phyloP scores from a whole-genome alignment of 2,329 filamentous ascomycete genomes.

The Apiospora koreana region DNA sequence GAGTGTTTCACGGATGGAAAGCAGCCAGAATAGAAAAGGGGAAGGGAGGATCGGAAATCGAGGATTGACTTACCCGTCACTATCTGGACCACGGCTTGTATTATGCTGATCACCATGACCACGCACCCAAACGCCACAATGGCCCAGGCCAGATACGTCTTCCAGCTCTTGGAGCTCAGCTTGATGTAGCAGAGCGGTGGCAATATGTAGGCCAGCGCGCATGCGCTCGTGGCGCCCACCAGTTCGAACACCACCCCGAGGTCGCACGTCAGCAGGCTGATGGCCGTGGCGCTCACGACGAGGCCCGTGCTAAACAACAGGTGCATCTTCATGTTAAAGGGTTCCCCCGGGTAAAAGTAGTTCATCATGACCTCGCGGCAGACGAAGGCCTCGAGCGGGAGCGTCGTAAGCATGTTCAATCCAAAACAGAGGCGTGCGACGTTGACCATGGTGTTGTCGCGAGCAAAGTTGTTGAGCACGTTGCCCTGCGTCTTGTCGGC shows the following conservation, averaged over 20 bases:
- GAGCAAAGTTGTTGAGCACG: conserved; percentile 95
- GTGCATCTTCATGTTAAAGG: conserved; percentile 82
- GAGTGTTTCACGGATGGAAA: not conserved
- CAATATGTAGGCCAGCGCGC: conserved; percentile 91
- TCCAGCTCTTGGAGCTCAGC: conserved; percentile 75
- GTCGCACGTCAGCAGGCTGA: conserved; percentile 88
- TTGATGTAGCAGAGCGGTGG: conserved; percentile 96
- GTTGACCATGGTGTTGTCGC: conserved; percentile 90
- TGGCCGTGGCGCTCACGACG: conserved; percentile 73
- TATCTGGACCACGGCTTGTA: conserved; percentile 74
- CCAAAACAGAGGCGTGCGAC: conserved; percentile 93
- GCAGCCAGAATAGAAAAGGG: not conserved
- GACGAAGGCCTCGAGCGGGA: conserved; percentile 95
- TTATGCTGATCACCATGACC: conserved; percentile 80
- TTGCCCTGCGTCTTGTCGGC: conserved; percentile 91
- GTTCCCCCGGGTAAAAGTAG: conserved; percentile 70
- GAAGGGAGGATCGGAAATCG: too few species aligned
- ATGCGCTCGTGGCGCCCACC: conserved; percentile 92
- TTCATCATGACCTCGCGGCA: conserved; percentile 95
- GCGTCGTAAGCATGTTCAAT: conserved; percentile 96
- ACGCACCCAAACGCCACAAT: conserved; percentile 76
- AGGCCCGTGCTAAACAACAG: conserved; percentile 82
- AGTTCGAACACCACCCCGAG: conserved; percentile 93
- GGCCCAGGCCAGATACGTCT: conserved; percentile 69
- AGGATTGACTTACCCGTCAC: conserved; percentile 47